phyloP scores from a whole-genome alignment of 495 filamentous ascomycete species.

The Hypoxylon cercidicola region DNA sequence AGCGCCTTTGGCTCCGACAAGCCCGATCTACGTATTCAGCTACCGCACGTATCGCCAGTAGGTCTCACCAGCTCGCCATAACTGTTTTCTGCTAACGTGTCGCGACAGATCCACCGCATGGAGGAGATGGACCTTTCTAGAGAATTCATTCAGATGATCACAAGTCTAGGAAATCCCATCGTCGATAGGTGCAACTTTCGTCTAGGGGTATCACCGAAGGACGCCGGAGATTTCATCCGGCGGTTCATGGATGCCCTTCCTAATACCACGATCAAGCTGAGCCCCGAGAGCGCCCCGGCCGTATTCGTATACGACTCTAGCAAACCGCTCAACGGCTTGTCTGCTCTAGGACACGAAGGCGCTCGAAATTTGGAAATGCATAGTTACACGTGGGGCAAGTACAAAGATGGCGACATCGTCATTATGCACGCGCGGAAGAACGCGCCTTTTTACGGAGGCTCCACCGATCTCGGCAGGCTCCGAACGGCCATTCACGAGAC shows the following conservation, averaged over 20 bases:
- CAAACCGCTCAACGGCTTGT: slow-evolving; percentile 77
- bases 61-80: slow-evolving; percentile 7
- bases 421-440: slow-evolving; percentile 80
- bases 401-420: slow-evolving; percentile 76
- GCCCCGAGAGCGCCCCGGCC: slow-evolving; percentile 76
- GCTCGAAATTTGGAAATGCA: slow-evolving; percentile 25
- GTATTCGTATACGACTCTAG: slow-evolving; percentile 77
- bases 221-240: slow-evolving; percentile 68
- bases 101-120: slow-evolving; percentile 70
- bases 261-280: slow-evolving; percentile 64
- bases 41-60: slow-evolving; percentile 50
- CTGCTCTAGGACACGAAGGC: slow-evolving; percentile 78
- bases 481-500: slow-evolving; percentile 74
- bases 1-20: slow-evolving; percentile 86
- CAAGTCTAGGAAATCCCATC: slow-evolving; percentile 66
- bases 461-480: slow-evolving; percentile 81
- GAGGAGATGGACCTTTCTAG: slow-evolving; percentile 66
- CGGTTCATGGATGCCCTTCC: slow-evolving; percentile 75
- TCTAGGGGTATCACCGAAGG: slow-evolving; percentile 48
- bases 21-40: slow-evolving; percentile 77
- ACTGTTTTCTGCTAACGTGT: slow-evolving; percentile 28
- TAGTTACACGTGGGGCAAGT: slow-evolving; percentile 25
- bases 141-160: slow-evolving; percentile 79
- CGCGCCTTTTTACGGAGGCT: slow-evolving; percentile 70
- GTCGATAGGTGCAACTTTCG: slow-evolving; percentile 78